Evolutionary conservation across 2,329 filamentous ascomycete species (phyloP).

Genomic region (Huntiella moniliformis): DNA sequence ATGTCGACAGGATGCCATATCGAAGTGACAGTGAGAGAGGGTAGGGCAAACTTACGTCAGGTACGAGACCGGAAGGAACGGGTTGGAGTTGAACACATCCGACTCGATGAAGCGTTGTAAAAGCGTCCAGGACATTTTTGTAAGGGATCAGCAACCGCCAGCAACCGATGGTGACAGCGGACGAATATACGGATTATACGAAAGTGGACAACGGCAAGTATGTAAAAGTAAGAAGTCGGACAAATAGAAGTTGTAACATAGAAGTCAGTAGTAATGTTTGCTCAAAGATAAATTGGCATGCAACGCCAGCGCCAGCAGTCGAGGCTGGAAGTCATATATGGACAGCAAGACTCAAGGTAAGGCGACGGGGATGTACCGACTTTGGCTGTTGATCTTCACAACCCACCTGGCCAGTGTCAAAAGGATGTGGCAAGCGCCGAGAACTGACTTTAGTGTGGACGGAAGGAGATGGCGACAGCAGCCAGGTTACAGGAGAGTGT

Average conservation of each 20-base stretch:
- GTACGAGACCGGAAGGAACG: slow-evolving; percentile 74
- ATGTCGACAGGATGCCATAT: not conserved
- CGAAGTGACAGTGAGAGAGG: not conserved
- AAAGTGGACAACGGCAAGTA: no score
- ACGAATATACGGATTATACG: not conserved
- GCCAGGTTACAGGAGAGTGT: no score
- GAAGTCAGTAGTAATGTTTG: not conserved
- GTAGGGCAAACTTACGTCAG: slow-evolving; percentile 48
- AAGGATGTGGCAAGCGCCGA: not conserved
- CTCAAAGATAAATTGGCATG: no score
- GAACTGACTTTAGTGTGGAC: no score
- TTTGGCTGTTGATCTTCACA: no score
- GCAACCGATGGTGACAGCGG: not conserved
- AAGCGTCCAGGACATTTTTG: slow-evolving; percentile 63
- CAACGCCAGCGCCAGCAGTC: no score
- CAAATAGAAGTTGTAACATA: not conserved
- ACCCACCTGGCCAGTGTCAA: not conserved
- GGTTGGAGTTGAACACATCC: slow-evolving; percentile 84
- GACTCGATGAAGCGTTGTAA: slow-evolving; percentile 81
- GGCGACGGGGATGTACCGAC: no score
- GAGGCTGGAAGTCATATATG: no score
- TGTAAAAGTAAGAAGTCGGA: no score
- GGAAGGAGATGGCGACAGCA: no score
- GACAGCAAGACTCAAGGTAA: no score
- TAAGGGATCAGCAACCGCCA: not conserved